These are phyloP conservation scores for Pythium dissotocum DNA, from an alignment of 352 stramenopile species.

Conservation along the genomic window DNA sequence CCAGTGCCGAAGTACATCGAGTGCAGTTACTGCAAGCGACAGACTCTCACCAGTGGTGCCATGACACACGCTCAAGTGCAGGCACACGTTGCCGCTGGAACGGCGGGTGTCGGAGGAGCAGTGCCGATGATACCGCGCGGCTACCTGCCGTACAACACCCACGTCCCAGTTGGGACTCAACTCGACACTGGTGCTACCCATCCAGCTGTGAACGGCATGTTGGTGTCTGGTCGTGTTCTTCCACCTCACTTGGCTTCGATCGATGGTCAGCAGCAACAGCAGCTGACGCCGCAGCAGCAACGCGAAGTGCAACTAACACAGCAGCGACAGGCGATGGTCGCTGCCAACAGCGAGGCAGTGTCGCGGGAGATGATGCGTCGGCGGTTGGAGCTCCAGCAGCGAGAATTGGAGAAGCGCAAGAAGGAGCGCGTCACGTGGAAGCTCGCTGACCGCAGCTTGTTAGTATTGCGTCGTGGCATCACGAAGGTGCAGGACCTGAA, in stretches of 20 bases:
- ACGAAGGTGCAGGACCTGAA: slow-evolving; percentile 74
- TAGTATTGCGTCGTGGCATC: slow-evolving; percentile 74
- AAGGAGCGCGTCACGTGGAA: slow-evolving; percentile 49
- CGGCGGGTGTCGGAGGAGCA: neutral
- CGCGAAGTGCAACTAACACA: slow-evolving; percentile 15
- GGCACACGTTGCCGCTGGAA: slow-evolving; percentile 2
- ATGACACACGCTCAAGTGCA: slow-evolving; percentile 24
- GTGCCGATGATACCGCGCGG: slow-evolving; percentile 3
- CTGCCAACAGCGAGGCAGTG: neutral
- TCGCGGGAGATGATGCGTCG: neutral
- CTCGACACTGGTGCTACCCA: slow-evolving; percentile 6
- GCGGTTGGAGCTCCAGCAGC: slow-evolving; percentile 23
- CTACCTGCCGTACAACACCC: slow-evolving; percentile 19
- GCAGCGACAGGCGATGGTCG: neutral
- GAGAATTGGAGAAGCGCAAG: slow-evolving; percentile 29
- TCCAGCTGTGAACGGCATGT: neutral
- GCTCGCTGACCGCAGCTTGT: slow-evolving; percentile 56
- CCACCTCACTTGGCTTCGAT: slow-evolving; percentile 32
- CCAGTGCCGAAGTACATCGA: slow-evolving; percentile 62
- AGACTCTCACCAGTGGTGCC: slow-evolving; percentile 44
- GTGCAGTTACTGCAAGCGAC: slow-evolving; percentile 60
- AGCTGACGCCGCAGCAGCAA: slow-evolving; percentile 13
- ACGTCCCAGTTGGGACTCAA: neutral
- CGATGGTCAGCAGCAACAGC: slow-evolving; percentile 29
- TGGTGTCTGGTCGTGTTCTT: slow-evolving; percentile 12